Base-by-base conservation (phyloP, 345 rosid genomes). In the Eucalyptus regnans region DNA sequence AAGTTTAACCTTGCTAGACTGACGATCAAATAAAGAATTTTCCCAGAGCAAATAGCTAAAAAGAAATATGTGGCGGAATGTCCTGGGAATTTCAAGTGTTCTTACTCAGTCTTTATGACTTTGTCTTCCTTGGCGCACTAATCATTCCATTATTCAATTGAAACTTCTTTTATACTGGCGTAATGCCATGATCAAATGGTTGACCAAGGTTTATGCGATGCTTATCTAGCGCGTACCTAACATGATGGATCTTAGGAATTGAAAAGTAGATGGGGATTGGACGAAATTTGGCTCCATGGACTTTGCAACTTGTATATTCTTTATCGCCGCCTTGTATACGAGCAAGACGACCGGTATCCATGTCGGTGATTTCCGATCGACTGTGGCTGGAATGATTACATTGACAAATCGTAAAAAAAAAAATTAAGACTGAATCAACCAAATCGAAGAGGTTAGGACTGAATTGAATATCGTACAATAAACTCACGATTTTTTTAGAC, bases 401-500 rank as follows among this genome's bases (percentile, higher is more conserved):
- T 76, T 18, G 14, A 6, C 15, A 3, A 37, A 76, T 76, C 0
- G 4, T 37, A 4, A 9, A 76, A 76, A 33, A 33, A 64, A 7
- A 14, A 18, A 7, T 14, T 64, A 64, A 1, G 8, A n/a, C 0
- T 7, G 9, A 14, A 64, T 64, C n/a, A 6, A n/a, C 0, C 20
- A n/a, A 0, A n/a, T 64, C 10, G 0, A 64, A 64, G 9, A n/a
- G 5, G 9, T 64, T 14, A 7, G 2, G 20, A 64, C 1, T 14
- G 0, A n/a, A n/a, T 12, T n/a, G 10, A 7, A 4, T 1, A 4
- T 7, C 0, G 3, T 14, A 6, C 1, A 12, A n/a, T 33, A 31
- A 9, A 0, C 33, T 68, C 6, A 1, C 0, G 4, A 33, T 3
- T 68, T 71, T 71, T 15, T 37, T 7, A 14, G 4, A 10, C 25